These are phyloP conservation scores for Fusarium pseudoanthophilum DNA, from an alignment of 2,329 filamentous ascomycete genomes.

Conservation along the genomic window DNA sequence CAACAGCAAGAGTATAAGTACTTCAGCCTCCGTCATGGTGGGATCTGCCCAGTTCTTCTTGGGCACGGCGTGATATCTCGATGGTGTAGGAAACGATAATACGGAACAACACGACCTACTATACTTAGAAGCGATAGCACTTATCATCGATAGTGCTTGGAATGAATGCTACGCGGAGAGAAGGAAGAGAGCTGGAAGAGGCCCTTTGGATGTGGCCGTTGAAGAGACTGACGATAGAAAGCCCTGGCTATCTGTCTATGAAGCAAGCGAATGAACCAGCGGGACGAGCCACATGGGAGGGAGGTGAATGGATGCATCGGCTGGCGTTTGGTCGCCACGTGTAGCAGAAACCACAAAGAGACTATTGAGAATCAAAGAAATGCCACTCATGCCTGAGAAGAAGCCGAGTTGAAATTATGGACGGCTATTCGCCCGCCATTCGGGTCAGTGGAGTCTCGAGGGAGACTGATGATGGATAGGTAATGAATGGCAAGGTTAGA, in stretches of 20 bases:
- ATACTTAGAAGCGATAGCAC: slow-evolving; percentile 41
- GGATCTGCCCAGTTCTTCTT: slow-evolving; percentile 31
- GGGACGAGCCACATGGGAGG: slow-evolving; percentile 35
- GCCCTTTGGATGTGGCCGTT: slow-evolving; percentile 32
- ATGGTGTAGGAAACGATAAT: slow-evolving; percentile 34
- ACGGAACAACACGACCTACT: slow-evolving; percentile 37
- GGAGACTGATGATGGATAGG: neutral
- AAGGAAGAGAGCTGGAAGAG: slow-evolving; percentile 22
- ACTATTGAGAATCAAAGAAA: slow-evolving; percentile 45
- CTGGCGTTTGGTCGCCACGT: slow-evolving; percentile 40
- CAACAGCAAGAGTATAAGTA: slow-evolving; percentile 32
- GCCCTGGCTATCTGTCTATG: slow-evolving; percentile 23
- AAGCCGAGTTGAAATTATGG: neutral
- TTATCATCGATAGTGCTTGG: slow-evolving; percentile 21
- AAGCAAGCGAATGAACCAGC: slow-evolving; percentile 36
- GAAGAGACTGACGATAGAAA: slow-evolving; percentile 24
- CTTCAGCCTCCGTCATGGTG: slow-evolving; percentile 26
- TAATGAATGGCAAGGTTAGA: neutral
- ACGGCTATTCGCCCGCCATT: neutral
- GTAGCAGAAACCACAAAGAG: slow-evolving; percentile 45
- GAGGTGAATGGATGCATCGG: slow-evolving; percentile 38
- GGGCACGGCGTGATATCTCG: slow-evolving; percentile 35
- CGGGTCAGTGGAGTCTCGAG: neutral
- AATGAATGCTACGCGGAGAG: slow-evolving; percentile 22
- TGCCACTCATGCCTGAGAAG: slow-evolving; percentile 33